Base-by-base conservation (phyloP, 2,329 filamentous ascomycete genomes). In the Fusarium oligoseptatum region DNA sequence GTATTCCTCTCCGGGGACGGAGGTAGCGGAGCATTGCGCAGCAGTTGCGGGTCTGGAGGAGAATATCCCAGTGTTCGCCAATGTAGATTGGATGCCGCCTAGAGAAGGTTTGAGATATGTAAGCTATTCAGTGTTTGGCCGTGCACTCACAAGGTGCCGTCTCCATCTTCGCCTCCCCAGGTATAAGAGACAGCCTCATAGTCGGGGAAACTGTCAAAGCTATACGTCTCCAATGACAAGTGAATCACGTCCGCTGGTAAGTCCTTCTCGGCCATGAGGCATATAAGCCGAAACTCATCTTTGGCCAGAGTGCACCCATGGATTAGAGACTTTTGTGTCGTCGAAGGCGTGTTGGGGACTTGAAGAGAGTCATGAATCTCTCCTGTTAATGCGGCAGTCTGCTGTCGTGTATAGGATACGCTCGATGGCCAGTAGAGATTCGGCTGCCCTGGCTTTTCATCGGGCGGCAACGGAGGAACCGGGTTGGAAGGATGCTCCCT, bases 91-190 rank as follows among this genome's bases (percentile, higher is more conserved):
- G 41, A 1, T 15, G 20, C 0, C 41, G 20, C 6, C 41, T 45
- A 45, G 2, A 45, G 20, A 15, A 45, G 20, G 41, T 22, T 3
- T 45, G 41, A 45, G 41, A 45, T 9, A 5, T 22, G 4, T 12
- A 22, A 12, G n/a, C 6, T 22, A 22, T 43, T 2, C 20, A 0
- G 0, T 43, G 2, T 22, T 22, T 43, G 6, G 11, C 1, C 8
- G 3, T 1, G 7, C 11, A 22, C 41, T 45, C 6, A 45, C 41
- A 45, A 45, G 11, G 41, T 22, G 6, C 4, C 41, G 3, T 43
- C 41, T 22, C 41, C 41, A 45, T 45, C 41, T 15, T 45, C 41
- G 4, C 41, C 41, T 22, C 6, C 41, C 41, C 41, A 45, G 3
- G 41, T 22, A 45, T 45, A 45, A 15, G 41, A 45, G 41, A 45